Conservation (phyloP, 176 grass and related monocot genomes). For the Cenchrus purpureus region DNA sequence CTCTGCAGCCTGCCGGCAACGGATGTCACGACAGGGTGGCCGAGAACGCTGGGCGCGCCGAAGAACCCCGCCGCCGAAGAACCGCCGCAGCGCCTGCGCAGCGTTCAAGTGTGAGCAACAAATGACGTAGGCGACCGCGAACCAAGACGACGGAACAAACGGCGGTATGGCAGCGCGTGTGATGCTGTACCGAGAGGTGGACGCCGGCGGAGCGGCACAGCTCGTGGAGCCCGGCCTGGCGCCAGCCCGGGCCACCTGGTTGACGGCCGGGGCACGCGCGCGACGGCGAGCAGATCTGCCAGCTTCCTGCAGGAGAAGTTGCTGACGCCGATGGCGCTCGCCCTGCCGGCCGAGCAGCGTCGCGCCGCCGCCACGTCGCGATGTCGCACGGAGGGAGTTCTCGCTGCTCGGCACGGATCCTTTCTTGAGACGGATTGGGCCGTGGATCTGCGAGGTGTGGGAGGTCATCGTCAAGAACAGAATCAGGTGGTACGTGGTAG, state of each 20-base stretch:
- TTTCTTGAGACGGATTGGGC: conserved; percentile 17
- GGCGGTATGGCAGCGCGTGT: not conserved
- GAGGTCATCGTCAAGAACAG: too few species aligned
- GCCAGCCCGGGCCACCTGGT: conserved; percentile 29
- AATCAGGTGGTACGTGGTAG: not conserved
- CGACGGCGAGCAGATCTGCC: conserved; percentile 40
- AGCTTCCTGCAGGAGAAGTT: conserved; percentile 69
- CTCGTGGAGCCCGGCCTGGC: conserved; percentile 3
- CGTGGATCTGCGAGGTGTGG: conserved; percentile 7
- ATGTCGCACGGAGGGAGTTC: conserved; percentile 21
- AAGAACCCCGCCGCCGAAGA: conserved; percentile 28
- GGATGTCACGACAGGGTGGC: conserved; percentile 29
- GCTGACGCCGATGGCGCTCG: conserved; percentile 63
- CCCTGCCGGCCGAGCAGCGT: conserved; percentile 52
- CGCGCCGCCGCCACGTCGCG: conserved; percentile 58
- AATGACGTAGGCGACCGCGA: not conserved
- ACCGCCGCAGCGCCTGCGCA: conserved; percentile 6
- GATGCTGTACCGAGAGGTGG: conserved; percentile 53
- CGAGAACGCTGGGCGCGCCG: conserved; percentile 17
- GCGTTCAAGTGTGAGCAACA: not conserved
- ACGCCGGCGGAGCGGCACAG: conserved; percentile 52
- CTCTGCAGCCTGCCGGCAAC: conserved; percentile 39
- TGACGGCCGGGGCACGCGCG: conserved; percentile 63
- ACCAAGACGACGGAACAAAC: not conserved
- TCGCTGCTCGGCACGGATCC: not conserved